Conservation (phyloP, 148 eudicot species). For the Fagopyrum esculentum region DNA sequence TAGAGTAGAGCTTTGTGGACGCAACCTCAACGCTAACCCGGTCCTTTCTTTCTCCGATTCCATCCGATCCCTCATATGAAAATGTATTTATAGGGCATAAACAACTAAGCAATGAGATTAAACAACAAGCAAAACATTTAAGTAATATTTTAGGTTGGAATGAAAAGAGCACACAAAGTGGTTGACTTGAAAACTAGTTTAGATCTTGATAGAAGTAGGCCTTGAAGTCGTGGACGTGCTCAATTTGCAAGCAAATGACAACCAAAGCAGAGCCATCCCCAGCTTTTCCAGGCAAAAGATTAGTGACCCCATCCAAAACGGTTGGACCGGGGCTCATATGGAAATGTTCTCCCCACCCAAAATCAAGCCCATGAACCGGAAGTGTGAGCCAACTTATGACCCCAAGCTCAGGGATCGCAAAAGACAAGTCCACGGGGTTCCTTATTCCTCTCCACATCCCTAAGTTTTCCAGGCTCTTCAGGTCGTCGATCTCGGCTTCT, state of each 20-base stretch:
- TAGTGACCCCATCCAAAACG: not conserved
- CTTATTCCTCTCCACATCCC: not conserved
- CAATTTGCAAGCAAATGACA: not conserved
- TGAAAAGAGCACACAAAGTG: no score
- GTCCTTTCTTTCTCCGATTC: no score
- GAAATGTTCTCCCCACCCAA: constrained; percentile 5
- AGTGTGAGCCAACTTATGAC: constrained; percentile 10
- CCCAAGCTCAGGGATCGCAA: not conserved
- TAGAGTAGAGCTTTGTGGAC: no score
- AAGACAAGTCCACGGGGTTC: not conserved
- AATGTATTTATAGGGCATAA: no score
- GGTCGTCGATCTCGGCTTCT: not conserved
- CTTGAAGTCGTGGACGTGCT: not conserved
- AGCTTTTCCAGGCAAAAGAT: constrained; percentile 1
- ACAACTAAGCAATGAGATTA: no score
- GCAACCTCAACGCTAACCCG: no score
- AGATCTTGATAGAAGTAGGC: not conserved
- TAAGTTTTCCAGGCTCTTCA: not conserved
- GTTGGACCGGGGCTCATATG: not conserved
- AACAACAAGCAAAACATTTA: no score
- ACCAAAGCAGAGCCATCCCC: not conserved
- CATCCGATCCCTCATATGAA: no score
- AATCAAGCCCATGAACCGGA: not conserved
- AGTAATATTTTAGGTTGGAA: no score
- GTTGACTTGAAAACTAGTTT: no score